Conservation (phyloP, 2,329 filamentous ascomycete species). For the Microdochium bolleyi region DNA sequence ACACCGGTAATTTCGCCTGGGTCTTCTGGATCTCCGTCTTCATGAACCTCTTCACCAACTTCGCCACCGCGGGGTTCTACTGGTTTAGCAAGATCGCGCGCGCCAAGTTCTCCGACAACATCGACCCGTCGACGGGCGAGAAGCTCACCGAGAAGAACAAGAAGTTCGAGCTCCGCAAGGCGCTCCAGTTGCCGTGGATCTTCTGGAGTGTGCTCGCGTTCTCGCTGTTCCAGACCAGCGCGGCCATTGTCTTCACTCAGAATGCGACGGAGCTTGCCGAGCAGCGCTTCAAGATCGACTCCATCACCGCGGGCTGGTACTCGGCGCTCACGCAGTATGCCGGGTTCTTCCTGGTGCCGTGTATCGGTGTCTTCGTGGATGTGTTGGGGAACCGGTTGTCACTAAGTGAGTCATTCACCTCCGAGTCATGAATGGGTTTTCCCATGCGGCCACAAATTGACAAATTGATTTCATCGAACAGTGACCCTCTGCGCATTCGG, state of each 20-base stretch:
- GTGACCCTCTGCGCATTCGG: constrained; percentile 36
- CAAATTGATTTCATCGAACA: too few relatives aligned
- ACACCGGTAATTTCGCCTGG: constrained; percentile 52
- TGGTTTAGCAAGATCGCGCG: constrained; percentile 45
- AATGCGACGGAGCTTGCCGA: constrained; percentile 56
- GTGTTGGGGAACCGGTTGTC: constrained; percentile 43
- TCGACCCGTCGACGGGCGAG: constrained; percentile 50
- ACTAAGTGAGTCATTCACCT: constrained; percentile 20
- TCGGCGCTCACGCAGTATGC: constrained; percentile 45
- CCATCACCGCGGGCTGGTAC: constrained; percentile 53
- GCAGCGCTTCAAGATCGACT: constrained; percentile 46
- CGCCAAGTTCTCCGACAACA: constrained; percentile 33
- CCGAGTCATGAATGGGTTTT: too few relatives aligned
- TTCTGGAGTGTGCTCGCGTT: constrained; percentile 50
- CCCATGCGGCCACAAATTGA: too few relatives aligned
- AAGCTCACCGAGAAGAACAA: constrained; percentile 51
- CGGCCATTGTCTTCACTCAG: constrained; percentile 42
- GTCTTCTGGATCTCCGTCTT: constrained; percentile 54
- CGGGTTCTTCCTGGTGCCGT: constrained; percentile 50
- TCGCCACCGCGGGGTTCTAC: constrained; percentile 43
- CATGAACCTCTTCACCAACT: constrained; percentile 57
- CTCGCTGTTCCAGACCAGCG: constrained; percentile 50
- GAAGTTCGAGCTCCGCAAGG: constrained; percentile 45
- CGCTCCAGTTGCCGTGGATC: constrained; percentile 49
- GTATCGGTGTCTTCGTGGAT: constrained; percentile 48